Evolutionary conservation across 164 flowering plant species (phyloP), one percentile per base, ranked within the genome.

Genomic region (Liriodendron chinense): DNA sequence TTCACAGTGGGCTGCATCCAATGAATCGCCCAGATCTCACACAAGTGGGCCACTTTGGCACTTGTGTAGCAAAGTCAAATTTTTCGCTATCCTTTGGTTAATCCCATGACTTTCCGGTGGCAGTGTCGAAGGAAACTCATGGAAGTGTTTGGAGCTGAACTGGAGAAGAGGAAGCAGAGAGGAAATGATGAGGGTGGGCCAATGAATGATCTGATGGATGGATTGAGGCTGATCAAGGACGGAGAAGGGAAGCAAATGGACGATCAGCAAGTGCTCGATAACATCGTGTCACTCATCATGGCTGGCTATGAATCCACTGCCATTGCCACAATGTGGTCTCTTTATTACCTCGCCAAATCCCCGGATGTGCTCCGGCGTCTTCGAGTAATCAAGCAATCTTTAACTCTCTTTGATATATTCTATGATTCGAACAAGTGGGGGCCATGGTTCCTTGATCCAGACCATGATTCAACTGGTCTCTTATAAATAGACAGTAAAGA

Each of bases 191-290:
- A 25, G 1, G 65, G 18, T 1, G 20, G 24, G 3, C 59, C 63
- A 7, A 57, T n/a, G 20, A 72, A 84, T 56, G 89, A 89, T 77
- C 76, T 88, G 23, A 86, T 89, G 91, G 91, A 85, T 70, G 87
- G 89, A 24, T 48, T 88, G 65, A 85, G 84, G 83, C 70, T 69
- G 14, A 72, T 86, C 7, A 76, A 77, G 76, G 87, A 87, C 61
- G 88, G 86, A 4, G 83, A 88, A 70, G 90, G 90, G 22, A 83
- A 78, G 5, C 74, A 76, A 72, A 68, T 88, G 69, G 57, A 70
- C 3, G 90, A 87, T 50, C 77, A 85, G 18, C 87, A 88, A 75
- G 85, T 90, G 72, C 49, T 90, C 24, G 93, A 90, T 65, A 88
- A 90, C 78, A 89, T 87, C 47, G 72, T 83, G 1, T 78, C 79